Evolutionary conservation across 352 stramenopile species (phyloP).

Genomic region (Peronospora belbahrii): DNA sequence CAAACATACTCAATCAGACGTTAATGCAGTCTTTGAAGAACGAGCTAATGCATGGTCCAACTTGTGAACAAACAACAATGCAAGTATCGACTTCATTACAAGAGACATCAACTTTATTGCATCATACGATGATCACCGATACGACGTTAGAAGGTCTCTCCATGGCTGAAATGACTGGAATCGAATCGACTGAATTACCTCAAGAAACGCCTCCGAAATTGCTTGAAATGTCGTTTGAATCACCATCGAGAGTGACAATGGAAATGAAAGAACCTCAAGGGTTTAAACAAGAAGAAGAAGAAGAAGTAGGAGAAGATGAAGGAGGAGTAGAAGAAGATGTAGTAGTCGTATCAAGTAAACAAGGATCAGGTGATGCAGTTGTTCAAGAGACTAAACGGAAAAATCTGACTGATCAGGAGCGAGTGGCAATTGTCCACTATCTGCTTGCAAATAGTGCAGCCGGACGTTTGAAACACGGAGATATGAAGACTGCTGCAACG

Average conservation of each 20-base stretch:
- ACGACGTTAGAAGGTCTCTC: slow-evolving; percentile 1
- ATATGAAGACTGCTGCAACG: slow-evolving; percentile 28
- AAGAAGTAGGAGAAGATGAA: neutral
- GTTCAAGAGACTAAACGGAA: slow-evolving; percentile 23
- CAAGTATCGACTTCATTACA: too few relatives aligned
- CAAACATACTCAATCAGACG: slow-evolving; percentile 24
- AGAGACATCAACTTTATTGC: too few relatives aligned
- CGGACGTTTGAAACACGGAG: slow-evolving; percentile 26
- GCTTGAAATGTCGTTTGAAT: slow-evolving; percentile 10
- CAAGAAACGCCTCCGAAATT: slow-evolving; percentile 7
- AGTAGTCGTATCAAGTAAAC: too few relatives aligned
- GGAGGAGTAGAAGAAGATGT: too few relatives aligned
- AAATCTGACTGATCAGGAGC: slow-evolving; percentile 27
- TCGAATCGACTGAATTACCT: slow-evolving; percentile 3
- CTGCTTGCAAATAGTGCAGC: slow-evolving; percentile 29
- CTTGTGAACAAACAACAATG: too few relatives aligned
- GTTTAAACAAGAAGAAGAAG: neutral
- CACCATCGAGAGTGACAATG: slow-evolving; percentile 1
- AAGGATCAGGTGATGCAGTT: neutral
- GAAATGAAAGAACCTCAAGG: slow-evolving; percentile 1
- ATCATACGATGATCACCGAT: slow-evolving; percentile 6
- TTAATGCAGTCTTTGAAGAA: slow-evolving; percentile 9
- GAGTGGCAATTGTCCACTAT: slow-evolving; percentile 28
- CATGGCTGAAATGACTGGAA: slow-evolving; percentile 11
- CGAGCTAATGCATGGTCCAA: too few relatives aligned